Conservation (phyloP, 179 eudicot genomes). For the Silene vulgaris region DNA sequence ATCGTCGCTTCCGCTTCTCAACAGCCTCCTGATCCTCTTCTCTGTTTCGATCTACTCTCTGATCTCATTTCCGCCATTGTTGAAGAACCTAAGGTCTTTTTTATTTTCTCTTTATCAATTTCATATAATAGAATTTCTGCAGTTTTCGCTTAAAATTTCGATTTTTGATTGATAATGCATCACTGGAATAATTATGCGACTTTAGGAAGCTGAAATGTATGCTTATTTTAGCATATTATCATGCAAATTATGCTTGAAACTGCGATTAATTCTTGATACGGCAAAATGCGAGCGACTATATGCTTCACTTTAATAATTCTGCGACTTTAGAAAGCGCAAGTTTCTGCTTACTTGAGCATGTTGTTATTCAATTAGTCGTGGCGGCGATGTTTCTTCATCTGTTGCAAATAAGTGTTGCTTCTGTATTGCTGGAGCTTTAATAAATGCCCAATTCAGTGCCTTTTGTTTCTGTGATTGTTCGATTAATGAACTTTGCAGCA, state of each 20-base stretch:
- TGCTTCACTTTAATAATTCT: background rate
- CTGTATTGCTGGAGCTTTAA: background rate
- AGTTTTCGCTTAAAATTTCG: background rate
- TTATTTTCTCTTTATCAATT: background rate
- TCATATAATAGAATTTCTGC: background rate
- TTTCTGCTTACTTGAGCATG: background rate
- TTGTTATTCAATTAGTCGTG: background rate
- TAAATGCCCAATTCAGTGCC: background rate
- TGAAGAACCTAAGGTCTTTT: slow-evolving; percentile 74
- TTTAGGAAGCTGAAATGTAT: background rate
- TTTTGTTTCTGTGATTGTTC: background rate
- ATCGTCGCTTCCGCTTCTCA: slow-evolving; percentile 80
- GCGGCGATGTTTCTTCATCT: background rate
- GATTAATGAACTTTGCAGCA: background rate
- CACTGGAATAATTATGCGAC: background rate
- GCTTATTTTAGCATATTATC: background rate
- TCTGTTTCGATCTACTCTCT: slow-evolving; percentile 93
- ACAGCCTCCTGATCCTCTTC: slow-evolving; percentile 75
- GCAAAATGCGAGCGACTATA: background rate
- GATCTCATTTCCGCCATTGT: slow-evolving; percentile 78
- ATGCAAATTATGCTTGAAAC: background rate
- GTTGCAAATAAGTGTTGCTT: background rate
- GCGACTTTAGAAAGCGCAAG: background rate
- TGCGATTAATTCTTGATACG: background rate
- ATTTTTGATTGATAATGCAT: background rate